phyloP scores from a whole-genome alignment of 495 filamentous ascomycete species.

The Pseudomonodictys pantanalensis region DNA sequence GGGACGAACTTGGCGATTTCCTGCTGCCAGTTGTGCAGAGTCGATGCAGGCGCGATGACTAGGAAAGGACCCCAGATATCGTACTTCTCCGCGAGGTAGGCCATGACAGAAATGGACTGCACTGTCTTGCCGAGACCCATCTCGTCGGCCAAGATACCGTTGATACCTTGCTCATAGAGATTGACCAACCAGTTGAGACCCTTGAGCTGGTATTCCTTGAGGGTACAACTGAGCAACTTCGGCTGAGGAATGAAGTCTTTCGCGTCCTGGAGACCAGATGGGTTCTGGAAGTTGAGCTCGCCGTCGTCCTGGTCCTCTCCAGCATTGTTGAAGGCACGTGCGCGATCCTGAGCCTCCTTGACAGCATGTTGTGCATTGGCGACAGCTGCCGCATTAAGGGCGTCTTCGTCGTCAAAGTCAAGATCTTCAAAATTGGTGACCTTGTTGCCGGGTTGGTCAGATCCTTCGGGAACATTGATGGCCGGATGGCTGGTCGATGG shows the following conservation, averaged over 20 bases:
- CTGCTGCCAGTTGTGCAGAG: constrained; percentile 98
- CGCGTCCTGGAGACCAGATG: constrained; percentile 86
- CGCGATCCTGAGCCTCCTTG: constrained; percentile 88
- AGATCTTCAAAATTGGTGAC: constrained; percentile 89
- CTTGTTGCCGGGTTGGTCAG: constrained; percentile 55
- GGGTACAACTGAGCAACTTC: constrained; percentile 84
- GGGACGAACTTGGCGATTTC: constrained; percentile 95
- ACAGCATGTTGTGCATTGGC: constrained; percentile 96
- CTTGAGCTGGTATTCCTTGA: constrained; percentile 98
- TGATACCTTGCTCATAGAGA: constrained; percentile 98
- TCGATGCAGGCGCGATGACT: constrained; percentile 94
- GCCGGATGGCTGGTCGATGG: constrained; percentile 49
- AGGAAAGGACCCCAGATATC: constrained; percentile 98
- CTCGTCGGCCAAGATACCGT: constrained; percentile 96
- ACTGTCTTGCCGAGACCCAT: constrained; percentile 99
- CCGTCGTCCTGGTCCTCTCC: constrained; percentile 70
- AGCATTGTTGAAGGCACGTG: constrained; percentile 82
- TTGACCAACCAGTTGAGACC: constrained; percentile 99
- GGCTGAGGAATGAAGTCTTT: constrained; percentile 77
- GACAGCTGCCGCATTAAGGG: constrained; percentile 76
- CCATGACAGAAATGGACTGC: constrained; percentile 99
- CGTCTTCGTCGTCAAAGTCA: constrained; percentile 92
- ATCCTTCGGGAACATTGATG: constrained; percentile 35
- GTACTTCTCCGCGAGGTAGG: constrained; percentile 92
- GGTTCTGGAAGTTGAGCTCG: constrained; percentile 99